Evolutionary conservation across 345 rosid species (phyloP), one percentile per base, ranked within the genome.

Genomic region (Eutrema japonicum): DNA sequence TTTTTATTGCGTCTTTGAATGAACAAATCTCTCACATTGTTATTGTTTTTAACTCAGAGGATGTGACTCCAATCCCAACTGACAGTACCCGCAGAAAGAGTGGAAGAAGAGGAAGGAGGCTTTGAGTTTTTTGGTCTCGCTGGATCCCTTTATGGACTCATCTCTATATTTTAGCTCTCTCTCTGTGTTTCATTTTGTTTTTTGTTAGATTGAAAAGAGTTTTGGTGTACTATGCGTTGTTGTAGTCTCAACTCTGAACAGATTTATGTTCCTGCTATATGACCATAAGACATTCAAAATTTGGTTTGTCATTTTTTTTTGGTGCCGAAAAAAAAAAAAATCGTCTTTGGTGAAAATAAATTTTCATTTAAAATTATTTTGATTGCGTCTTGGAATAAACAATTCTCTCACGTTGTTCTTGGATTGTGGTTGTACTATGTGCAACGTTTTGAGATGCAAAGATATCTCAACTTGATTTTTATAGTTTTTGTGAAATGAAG

Each of bases 51-150:
- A 29, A 29, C 4, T 7, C 86, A 89, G 92, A 89, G 96, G 96
- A 89, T 68, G 93, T 87, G 65, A 89, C 96, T 4, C 93, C 93
- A 30, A 85, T 86, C 73, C 93, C 93, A 3, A 87, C 91, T 0
- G 93, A 89, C 78, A 88, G 94, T 74, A 90, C 96, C 41, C 89
- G 96, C 13, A 62, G 92, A 81, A 90, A 90, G 90, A 79, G 92
- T 66, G 96, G 96, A 51, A 82, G 96, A 73, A 84, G 94, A 67
- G 96, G 96, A 50, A 85, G 96, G 70, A 87, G 93, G 83, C 89
- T 89, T 61, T 89, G 76, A 87, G 72, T 41, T 2, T 38, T 33
- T 45, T 10, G 58, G 57, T 29, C 6, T 40, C 5, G 29, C 9
- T 5, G 37, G 46, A 55, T 27, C 6, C 10, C 51, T 53, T 52